Conservation (phyloP, 345 rosid species). For the Populus pruinosa region DNA sequence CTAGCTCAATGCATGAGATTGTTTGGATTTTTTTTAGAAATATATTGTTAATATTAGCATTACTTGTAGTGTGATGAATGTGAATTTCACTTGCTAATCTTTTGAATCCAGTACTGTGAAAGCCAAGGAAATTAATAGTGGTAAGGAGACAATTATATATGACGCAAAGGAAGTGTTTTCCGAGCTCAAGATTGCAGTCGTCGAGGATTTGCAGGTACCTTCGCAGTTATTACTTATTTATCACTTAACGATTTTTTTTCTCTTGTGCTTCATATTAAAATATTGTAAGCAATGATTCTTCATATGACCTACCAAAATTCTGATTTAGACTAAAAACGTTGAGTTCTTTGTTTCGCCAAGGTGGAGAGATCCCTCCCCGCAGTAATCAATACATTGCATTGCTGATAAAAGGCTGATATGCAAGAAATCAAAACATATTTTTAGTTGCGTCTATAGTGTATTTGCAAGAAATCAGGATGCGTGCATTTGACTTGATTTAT, state of each 20-base stretch:
- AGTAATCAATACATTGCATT: background rate
- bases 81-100: background rate
- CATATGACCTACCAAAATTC: background rate
- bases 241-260: background rate
- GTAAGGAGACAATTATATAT: constrained; percentile 50
- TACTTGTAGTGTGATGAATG: background rate
- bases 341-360: background rate
- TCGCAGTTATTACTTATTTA: background rate
- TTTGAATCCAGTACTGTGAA: constrained; percentile 47
- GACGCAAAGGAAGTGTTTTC: constrained; percentile 53
- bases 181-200: constrained; percentile 53
- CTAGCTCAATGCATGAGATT: no score
- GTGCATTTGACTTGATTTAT: background rate
- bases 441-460: no score
- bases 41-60: no score
- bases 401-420: background rate
- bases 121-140: constrained; percentile 45
- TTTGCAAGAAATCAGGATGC: background rate
- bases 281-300: background rate
- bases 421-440: no score
- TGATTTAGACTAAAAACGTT: background rate
- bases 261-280: background rate
- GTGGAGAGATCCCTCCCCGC: background rate
- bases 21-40: no score
- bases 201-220: constrained; percentile 58